Base-by-base conservation (phyloP, 257 asterid species). In the Prunella vulgaris region DNA sequence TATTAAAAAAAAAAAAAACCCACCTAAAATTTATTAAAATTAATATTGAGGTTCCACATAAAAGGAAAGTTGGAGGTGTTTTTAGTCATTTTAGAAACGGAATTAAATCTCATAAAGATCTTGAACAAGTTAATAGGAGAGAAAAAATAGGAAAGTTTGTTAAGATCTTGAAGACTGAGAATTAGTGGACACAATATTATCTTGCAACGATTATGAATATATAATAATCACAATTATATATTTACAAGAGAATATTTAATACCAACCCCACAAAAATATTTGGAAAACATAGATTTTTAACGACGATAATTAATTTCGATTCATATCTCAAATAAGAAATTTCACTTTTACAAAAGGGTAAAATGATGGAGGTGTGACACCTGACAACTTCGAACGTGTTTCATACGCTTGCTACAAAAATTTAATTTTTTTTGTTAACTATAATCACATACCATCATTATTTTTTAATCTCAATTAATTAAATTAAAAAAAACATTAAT, bases 381-480 rank as follows among this genome's bases (percentile, higher is more conserved):
- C 58, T 77, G 72, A 68, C 75, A 67, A 37, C 28, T 15, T 66
- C 15, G 49, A 21, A 35, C 76, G 78, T 78, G 70, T 9, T 63
- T 7, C 10, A 37, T 59, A 78, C 74, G 78, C 70, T 37, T 72
- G 27, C 24, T 30, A 17, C n/a, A 37, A 27, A 15, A 10, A 76
- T 18, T 25, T 5, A 0, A 10, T 30, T 56, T 17, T 67, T 37
- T 5, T 24, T n/a, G 32, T 73, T 72, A 63, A 73, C 63, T 72
- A 72, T 77, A 56, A 30, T 66, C 13, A 59, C 52, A 67, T 60
- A 33, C 53, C 62, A 77, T 71, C 70, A 65, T 71, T 60, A 35
- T 44, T 21, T 30, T 42, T 10, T 20, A 54, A 54, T 20, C 3
- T 4, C 1, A 54, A 54, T 21, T 24, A 24, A 56, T 54, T 22